Percentiles rank a stretch among this genome's conserved stretches.
phyloP scores from a whole-genome alignment of 305 asterid genomes.

The Caryopteris hybrid region DNA sequence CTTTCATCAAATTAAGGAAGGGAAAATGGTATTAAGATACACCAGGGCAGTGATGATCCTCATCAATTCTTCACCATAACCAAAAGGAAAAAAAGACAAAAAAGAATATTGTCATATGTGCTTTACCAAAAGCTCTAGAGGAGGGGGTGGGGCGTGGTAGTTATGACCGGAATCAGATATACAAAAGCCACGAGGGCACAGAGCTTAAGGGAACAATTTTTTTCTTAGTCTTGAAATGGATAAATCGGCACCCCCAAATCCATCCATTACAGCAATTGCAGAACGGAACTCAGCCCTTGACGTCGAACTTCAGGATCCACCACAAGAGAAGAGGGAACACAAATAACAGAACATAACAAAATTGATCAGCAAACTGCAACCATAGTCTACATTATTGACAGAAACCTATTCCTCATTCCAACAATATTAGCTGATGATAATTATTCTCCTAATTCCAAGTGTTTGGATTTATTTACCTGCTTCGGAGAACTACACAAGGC shows the following conservation, averaged over 20 bases:
- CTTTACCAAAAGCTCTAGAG: too few relatives aligned
- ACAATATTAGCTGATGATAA: too few relatives aligned
- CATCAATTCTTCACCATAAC: too few relatives aligned
- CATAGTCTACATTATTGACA: background rate
- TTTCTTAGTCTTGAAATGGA: slow-evolving; percentile 54
- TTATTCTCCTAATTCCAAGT: too few relatives aligned
- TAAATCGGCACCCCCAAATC: slow-evolving; percentile 86
- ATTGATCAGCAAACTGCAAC: background rate
- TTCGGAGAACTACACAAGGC: slow-evolving; percentile 80
- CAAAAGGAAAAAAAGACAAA: too few relatives aligned
- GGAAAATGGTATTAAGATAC: too few relatives aligned
- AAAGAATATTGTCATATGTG: too few relatives aligned
- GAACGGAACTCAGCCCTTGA: slow-evolving; percentile 82
- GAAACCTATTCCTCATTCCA: background rate
- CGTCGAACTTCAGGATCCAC: slow-evolving; percentile 47
- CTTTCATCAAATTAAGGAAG: too few relatives aligned
- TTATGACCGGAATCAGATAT: too few relatives aligned
- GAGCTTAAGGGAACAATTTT: slow-evolving; percentile 29
- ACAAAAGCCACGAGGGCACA: background rate
- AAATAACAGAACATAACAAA: background rate
- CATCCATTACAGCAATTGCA: slow-evolving; percentile 73
- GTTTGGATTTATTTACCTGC: slow-evolving; percentile 59
- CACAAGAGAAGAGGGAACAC: background rate
- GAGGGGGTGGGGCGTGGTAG: too few relatives aligned
- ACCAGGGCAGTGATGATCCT: too few relatives aligned